Evolutionary conservation across 306 rosid genomes (phyloP).

Genomic region (Begonia peltatifolia): DNA sequence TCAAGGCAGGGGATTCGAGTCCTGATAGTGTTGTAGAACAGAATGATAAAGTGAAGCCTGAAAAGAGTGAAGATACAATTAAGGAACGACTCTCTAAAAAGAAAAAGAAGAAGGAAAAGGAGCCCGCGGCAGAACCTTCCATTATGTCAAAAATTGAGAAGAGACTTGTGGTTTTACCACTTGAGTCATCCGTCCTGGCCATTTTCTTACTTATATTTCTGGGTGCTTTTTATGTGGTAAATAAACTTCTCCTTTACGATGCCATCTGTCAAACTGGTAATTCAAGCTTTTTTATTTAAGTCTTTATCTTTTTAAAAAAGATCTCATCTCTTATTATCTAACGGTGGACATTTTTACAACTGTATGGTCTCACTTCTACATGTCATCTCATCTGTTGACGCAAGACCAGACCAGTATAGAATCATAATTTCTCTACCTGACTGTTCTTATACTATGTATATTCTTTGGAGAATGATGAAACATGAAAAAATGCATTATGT

Average conservation of each 20-base stretch:
- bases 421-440: no score
- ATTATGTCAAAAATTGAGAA: constrained; percentile 44
- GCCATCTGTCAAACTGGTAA: background rate
- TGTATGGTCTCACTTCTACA: no score
- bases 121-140: constrained; percentile 57
- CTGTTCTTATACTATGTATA: no score
- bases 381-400: no score
- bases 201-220: constrained; percentile 69
- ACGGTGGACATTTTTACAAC: no score
- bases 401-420: no score
- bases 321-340: no score
- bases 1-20: constrained; percentile 51
- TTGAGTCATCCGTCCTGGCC: constrained; percentile 70
- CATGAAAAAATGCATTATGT: no score
- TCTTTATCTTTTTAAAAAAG: no score
- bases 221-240: constrained; percentile 99
- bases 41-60: constrained; percentile 43
- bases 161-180: constrained; percentile 89
- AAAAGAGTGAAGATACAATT: constrained; percentile 44
- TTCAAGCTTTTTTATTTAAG: no score
- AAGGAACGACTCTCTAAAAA: constrained; percentile 78
- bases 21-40: constrained; percentile 31
- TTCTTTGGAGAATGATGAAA: no score
- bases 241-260: constrained; percentile 10
- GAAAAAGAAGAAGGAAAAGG: constrained; percentile 78